phyloP scores from a whole-genome alignment of 129 eudicot genomes.

The Chrysanthemum seticuspe region DNA sequence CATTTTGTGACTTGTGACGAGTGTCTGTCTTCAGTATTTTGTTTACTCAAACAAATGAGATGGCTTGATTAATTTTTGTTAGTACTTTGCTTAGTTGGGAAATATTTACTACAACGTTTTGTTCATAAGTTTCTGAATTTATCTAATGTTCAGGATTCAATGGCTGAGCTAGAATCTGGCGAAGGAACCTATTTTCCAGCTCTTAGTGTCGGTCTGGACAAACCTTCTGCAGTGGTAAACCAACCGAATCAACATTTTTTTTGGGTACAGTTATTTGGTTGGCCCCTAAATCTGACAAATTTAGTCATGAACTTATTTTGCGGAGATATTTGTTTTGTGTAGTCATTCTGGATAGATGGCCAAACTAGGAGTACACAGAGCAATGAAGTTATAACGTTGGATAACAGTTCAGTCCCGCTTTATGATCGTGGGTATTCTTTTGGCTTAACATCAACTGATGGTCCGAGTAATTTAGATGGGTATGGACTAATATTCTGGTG shows the following conservation, averaged over 20 bases:
- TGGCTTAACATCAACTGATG: slow-evolving; percentile 58
- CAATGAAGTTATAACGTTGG: slow-evolving; percentile 48
- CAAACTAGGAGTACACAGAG: slow-evolving; percentile 46
- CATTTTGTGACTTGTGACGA: slow-evolving; percentile 6
- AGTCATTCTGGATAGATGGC: slow-evolving; percentile 85
- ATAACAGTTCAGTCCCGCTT: slow-evolving; percentile 73
- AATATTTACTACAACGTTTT: neutral
- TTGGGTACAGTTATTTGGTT: neutral
- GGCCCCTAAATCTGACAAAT: neutral
- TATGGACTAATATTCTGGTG: slow-evolving; percentile 30
- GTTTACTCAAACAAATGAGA: neutral
- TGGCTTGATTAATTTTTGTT: neutral
- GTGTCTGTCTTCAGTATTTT: neutral
- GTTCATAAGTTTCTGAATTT: neutral
- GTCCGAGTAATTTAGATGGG: slow-evolving; percentile 55
- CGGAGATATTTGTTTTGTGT: slow-evolving; percentile 20
- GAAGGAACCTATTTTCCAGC: slow-evolving; percentile 92
- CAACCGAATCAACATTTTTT: neutral
- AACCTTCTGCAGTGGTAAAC: slow-evolving; percentile 68
- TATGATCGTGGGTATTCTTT: slow-evolving; percentile 85
- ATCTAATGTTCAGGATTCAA: slow-evolving; percentile 47
- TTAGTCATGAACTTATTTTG: neutral
- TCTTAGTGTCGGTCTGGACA: slow-evolving; percentile 64
- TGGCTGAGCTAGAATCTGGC: slow-evolving; percentile 64
- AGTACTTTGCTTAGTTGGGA: neutral